A percentile compares a stretch with the other conserved stretches of the same genome.
phyloP scores from a whole-genome alignment of 2,329 filamentous ascomycete genomes.

The Lecanicillium sp. region DNA sequence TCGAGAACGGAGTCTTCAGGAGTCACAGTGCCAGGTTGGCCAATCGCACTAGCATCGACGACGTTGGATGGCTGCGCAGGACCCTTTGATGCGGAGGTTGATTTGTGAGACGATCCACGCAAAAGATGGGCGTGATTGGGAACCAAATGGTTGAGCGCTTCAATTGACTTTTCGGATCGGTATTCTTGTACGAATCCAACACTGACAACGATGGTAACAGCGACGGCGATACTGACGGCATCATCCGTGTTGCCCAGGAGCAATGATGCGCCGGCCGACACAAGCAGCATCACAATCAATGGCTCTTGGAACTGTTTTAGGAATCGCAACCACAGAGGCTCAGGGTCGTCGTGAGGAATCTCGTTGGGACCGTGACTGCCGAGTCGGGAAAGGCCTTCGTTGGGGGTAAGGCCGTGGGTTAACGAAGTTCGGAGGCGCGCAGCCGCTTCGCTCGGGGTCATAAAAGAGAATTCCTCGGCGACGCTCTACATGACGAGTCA shows the following conservation, averaged over 20 bases:
- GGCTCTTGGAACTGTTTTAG: slow-evolving; percentile 96
- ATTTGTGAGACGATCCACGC: slow-evolving; percentile 45
- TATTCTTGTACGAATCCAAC: slow-evolving; percentile 98
- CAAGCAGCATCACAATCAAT: slow-evolving; percentile 83
- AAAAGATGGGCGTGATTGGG: slow-evolving; percentile 96
- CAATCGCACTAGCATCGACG: slow-evolving; percentile 37
- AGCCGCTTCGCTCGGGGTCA: slow-evolving; percentile 75
- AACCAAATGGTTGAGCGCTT: slow-evolving; percentile 87
- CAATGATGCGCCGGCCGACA: slow-evolving; percentile 81
- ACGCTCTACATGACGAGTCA: slow-evolving; percentile 33
- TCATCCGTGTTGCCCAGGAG: slow-evolving; percentile 92
- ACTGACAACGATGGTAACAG: slow-evolving; percentile 92
- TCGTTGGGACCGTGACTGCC: slow-evolving; percentile 85
- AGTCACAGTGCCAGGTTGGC: slow-evolving; percentile 44
- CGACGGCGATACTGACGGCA: slow-evolving; percentile 89
- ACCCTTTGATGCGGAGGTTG: slow-evolving; percentile 28
- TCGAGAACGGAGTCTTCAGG: slow-evolving; percentile 60
- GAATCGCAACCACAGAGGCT: slow-evolving; percentile 92
- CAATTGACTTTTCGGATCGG: slow-evolving; percentile 92
- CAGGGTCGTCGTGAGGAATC: slow-evolving; percentile 86
- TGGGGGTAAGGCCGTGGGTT: slow-evolving; percentile 69
- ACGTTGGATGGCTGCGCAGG: slow-evolving; percentile 43
- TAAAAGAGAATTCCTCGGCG: slow-evolving; percentile 56
- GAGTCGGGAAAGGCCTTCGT: slow-evolving; percentile 74
- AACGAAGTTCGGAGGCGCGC: slow-evolving; percentile 76